Evolutionary conservation across 371 early-diverging fungal genomes (phyloP), one percentile per base, ranked within the genome.

Genomic region (Rhizopus stolonifer): DNA sequence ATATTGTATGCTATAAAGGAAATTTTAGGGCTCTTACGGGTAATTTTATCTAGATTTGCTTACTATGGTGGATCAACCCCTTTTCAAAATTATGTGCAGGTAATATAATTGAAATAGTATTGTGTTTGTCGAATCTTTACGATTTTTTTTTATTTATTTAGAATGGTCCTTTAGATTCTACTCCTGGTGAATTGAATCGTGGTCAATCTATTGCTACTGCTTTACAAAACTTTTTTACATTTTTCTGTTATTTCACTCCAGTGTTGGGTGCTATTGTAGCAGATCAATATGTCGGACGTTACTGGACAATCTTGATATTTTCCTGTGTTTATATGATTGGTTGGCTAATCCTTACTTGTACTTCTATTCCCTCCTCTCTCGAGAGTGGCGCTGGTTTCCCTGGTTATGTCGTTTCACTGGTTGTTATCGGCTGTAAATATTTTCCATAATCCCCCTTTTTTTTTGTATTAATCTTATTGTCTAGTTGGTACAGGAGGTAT

Each of bases 401-500:
- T 1, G 82, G 87, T 2, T 82, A 90, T 38, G 60, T 84, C 15
- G 61, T 87, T 14, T 67, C 92, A 10, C 53, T 87, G 38, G 39
- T 73, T 32, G 67, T 73, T 21, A 66, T 73, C 49, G 73, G 73
- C 22, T 54, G 70, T 69, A 63, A 57, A 60, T 38, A 10, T 25
- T 8, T n/a, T n/a, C n/a, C n/a, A n/a, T n/a, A n/a, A n/a, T n/a
- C n/a, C n/a, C n/a, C n/a, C n/a, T n/a, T n/a, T n/a, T n/a, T n/a
- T n/a, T n/a, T n/a, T n/a, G n/a, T n/a, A n/a, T n/a, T n/a, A n/a
- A n/a, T n/a, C n/a, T n/a, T n/a, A n/a, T n/a, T 10, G 11, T 25
- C 8, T 87, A 31, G 69, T 90, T 44, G 92, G 93, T 52, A 91
- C 94, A 4, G 95, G 95, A 38, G 92, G 94, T 50, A 94, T 95